phyloP scores from a whole-genome alignment of 2,329 filamentous ascomycete genomes.

The Thielaviopsis musarum region DNA sequence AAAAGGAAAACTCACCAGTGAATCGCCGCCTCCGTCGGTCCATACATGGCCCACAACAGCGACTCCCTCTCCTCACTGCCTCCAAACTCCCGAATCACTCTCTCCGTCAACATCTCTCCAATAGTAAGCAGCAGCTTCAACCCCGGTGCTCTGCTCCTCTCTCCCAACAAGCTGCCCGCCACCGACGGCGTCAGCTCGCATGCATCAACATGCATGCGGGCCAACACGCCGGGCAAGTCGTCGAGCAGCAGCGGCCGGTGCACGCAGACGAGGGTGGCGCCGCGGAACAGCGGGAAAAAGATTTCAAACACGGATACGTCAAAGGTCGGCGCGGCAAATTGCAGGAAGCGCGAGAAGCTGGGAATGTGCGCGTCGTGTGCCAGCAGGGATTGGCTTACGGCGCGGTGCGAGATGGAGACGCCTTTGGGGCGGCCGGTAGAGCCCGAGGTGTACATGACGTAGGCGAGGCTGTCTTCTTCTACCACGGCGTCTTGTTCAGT shows the following conservation, averaged over 20 bases:
- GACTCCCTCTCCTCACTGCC: conserved; percentile 33
- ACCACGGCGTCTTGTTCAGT: neutral
- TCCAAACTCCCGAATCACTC: conserved; percentile 67
- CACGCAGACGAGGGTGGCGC: conserved; percentile 55
- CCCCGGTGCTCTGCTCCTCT: conserved; percentile 46
- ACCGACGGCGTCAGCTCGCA: conserved; percentile 84
- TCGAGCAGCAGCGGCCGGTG: conserved; percentile 53
- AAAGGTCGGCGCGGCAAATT: conserved; percentile 85
- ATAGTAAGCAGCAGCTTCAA: conserved; percentile 67
- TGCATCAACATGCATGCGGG: conserved; percentile 53
- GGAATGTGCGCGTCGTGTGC: conserved; percentile 70
- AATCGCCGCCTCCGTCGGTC: conserved; percentile 80
- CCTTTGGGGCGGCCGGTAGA: conserved; percentile 83
- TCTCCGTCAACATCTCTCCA: conserved; percentile 75
- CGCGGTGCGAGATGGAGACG: conserved; percentile 63
- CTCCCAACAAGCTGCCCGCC: conserved; percentile 56
- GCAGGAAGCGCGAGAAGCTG: conserved; percentile 60
- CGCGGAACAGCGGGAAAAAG: conserved; percentile 69
- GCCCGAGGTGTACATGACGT: conserved; percentile 87
- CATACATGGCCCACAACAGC: conserved; percentile 85
- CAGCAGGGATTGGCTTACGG: conserved; percentile 65
- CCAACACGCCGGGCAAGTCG: conserved; percentile 54
- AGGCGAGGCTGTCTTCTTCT: conserved; percentile 40
- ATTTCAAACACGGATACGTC: conserved; percentile 93
- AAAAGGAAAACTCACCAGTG: conserved; percentile 40